Evolutionary conservation across 2,329 filamentous ascomycete genomes (phyloP).

Genomic region (Tolypocladium pustulatum): DNA sequence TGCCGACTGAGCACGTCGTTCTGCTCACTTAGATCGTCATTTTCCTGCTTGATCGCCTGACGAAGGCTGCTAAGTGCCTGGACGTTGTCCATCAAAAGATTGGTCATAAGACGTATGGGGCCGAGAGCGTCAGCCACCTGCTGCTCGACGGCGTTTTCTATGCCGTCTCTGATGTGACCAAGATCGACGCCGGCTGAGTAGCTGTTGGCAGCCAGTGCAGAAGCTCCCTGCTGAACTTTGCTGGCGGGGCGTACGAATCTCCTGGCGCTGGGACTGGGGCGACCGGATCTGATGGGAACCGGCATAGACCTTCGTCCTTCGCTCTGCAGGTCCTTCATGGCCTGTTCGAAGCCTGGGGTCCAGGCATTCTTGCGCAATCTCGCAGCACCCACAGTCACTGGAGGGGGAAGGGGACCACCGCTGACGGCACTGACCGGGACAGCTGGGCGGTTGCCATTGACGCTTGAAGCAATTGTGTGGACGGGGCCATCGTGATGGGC

Average conservation of each 20-base stretch:
- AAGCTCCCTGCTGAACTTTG: neutral
- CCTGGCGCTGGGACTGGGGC: neutral
- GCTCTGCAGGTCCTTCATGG: neutral
- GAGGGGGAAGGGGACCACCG: neutral
- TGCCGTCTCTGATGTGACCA: slow-evolving; percentile 7
- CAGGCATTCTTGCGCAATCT: neutral
- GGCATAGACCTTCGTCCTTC: neutral
- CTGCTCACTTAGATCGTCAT: slow-evolving; percentile 12
- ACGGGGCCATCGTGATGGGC: neutral
- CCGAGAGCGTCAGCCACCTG: slow-evolving; percentile 17
- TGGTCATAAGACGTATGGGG: slow-evolving; percentile 17
- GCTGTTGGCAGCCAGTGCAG: neutral
- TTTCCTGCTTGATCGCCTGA: slow-evolving; percentile 3
- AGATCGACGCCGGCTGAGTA: neutral
- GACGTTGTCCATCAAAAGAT: slow-evolving; percentile 4
- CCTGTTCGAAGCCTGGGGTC: slow-evolving; percentile 1
- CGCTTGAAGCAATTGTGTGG: neutral
- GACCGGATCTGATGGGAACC: neutral
- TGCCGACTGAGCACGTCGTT: slow-evolving; percentile 14
- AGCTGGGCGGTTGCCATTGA: neutral
- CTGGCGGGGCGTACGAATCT: neutral
- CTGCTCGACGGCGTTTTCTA: slow-evolving; percentile 21
- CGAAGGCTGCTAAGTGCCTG: neutral
- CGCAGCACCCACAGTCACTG: neutral
- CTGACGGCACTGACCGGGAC: neutral